These are phyloP conservation scores for Carex kokanica DNA, from an alignment of 176 grass and related monocot genomes.

Conservation along the genomic window DNA sequence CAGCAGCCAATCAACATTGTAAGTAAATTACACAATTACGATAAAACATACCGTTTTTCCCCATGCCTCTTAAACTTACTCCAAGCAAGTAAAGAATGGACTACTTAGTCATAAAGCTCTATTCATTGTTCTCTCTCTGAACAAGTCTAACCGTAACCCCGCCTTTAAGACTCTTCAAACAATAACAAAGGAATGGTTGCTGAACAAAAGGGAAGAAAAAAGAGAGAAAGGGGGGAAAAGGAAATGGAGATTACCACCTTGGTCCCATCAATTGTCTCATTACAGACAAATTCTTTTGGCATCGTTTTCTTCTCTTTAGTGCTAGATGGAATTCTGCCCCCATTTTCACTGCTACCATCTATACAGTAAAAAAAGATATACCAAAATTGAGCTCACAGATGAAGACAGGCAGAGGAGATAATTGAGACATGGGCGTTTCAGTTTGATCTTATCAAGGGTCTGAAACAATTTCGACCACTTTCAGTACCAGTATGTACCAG, in stretches of 20 bases:
- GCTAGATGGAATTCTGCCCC: not conserved
- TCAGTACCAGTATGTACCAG: not conserved
- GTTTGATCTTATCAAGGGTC: not conserved
- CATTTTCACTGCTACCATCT: conserved; percentile 25
- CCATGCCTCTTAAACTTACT: not conserved
- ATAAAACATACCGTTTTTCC: not conserved
- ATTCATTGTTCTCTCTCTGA: not conserved
- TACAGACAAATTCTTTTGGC: conserved; percentile 47
- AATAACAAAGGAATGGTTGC: too few species aligned
- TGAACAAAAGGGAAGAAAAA: not conserved
- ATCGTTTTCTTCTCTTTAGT: conserved; percentile 8
- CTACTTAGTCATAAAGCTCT: not conserved
- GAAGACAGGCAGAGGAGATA: conserved; percentile 3
- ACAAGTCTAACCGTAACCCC: not conserved
- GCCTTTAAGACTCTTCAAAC: not conserved
- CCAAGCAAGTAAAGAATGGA: not conserved
- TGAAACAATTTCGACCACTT: not conserved
- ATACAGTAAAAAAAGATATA: conserved; percentile 1
- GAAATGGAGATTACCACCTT: conserved; percentile 36
- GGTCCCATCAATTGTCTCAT: conserved; percentile 57
- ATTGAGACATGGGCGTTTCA: not conserved
- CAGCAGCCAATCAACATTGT: not conserved
- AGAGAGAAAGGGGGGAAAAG: not conserved
- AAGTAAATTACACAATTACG: not conserved
- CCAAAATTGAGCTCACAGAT: not conserved